Evolutionary conservation across 345 rosid genomes (phyloP), one percentile per base, ranked within the genome.

Genomic region (Anastatica hierochuntica): DNA sequence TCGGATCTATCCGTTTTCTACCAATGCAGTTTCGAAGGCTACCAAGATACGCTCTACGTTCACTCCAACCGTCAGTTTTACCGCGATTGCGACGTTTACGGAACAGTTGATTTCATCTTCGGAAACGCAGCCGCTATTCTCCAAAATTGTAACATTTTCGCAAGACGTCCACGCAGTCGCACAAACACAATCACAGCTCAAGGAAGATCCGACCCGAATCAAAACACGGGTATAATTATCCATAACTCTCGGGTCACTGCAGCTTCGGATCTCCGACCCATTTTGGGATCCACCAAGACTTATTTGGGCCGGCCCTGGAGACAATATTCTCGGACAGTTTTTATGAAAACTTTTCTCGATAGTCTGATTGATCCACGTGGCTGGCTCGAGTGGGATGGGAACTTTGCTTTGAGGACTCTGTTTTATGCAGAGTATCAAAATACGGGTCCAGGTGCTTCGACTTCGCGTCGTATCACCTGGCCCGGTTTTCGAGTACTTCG

Each of bases 41-140:
- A 82, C 62, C 86, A 85, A 47, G 94, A 82, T 63, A 82, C 86
- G 0, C 75, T 82, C 38, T 85, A 67, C 31, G 81, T 70, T 14
- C 90, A 82, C 65, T 82, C 84, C 0, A 70, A 82, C 41, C 58
- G 90, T 11, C 87, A 85, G 14, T 85, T 79, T 66, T 85, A 85
- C 37, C 72, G 64, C 23, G 80, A 78, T 1, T 82, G 95, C 34
- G 60, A 72, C 56, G 58, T 85, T 16, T 75, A 78, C 8, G 94
- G 89, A 35, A 79, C 89, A 0, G 74, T 72, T 0, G 82, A 82
- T 51, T 79, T 79, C 51, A 82, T 79, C 9, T 82, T 82, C 29
- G 80, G 89, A 16, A 79, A 82, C 17, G 85, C 83, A 6, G 89
- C 89, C 1, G 79, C 66, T 0, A 75, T 79, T 9, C 40, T 82